These are phyloP conservation scores for Tephrocybe rancida DNA, from an alignment of 768 basidiomycete species.

Conservation along the genomic window DNA sequence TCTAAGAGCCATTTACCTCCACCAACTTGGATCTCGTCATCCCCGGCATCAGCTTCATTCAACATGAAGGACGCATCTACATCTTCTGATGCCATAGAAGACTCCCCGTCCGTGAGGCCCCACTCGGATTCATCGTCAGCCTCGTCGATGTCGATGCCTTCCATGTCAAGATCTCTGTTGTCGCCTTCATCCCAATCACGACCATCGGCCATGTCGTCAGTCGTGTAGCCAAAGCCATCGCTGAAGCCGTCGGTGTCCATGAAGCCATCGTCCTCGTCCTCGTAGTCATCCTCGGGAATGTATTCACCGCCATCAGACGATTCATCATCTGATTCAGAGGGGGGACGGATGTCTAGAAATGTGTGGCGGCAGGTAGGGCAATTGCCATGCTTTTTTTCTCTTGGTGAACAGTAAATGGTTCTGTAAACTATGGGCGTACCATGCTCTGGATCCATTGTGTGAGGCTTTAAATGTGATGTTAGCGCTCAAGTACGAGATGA, in stretches of 20 bases:
- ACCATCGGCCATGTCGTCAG: constrained; percentile 40
- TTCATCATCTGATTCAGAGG: constrained; percentile 60
- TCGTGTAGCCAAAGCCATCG: constrained; percentile 38
- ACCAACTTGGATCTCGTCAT: constrained; percentile 2
- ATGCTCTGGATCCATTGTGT: constrained; percentile 65
- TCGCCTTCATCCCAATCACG: constrained; percentile 22
- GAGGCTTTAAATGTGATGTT: constrained; percentile 41
- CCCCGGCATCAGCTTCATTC: constrained; percentile 16
- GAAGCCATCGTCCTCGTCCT: constrained; percentile 52
- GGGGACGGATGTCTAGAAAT: constrained; percentile 56
- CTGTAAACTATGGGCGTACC: constrained; percentile 33
- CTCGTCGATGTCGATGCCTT: constrained; percentile 23
- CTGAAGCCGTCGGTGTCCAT: constrained; percentile 45
- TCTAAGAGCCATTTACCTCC: constrained; percentile 18
- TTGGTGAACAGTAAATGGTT: background rate
- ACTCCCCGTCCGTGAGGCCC: constrained; percentile 46
- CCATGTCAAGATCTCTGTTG: constrained; percentile 19
- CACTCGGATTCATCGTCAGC: constrained; percentile 35
- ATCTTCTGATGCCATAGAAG: constrained; percentile 27
- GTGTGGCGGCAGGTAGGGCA: constrained; percentile 68
- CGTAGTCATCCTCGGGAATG: constrained; percentile 51
- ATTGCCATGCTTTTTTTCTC: constrained; percentile 59
- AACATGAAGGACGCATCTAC: constrained; percentile 15
- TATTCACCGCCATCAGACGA: constrained; percentile 72
- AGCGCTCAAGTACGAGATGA: background rate